Percentiles rank a stretch among this genome's conserved stretches.
These are phyloP conservation scores for Caulochytrium protostelioides DNA, from an alignment of 371 early-diverging fungal genomes.

Conservation along the genomic window DNA sequence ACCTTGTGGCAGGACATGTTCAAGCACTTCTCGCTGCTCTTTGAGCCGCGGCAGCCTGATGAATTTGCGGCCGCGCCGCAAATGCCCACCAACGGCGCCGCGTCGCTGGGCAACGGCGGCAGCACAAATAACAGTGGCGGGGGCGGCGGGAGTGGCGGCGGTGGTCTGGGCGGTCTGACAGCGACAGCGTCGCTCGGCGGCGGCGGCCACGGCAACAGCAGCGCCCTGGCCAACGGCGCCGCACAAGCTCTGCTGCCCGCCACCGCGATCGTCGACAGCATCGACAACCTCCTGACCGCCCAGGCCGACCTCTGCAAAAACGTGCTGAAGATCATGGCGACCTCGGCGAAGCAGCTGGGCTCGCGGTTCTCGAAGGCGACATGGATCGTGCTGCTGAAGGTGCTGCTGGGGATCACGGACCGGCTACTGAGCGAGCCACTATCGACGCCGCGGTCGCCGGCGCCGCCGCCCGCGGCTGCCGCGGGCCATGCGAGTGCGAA, in stretches of 20 bases:
- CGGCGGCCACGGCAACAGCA: no score
- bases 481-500: no score
- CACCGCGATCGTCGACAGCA: neutral
- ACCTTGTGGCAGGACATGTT: constrained; percentile 39
- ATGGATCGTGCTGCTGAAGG: constrained; percentile 52
- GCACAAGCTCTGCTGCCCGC: neutral
- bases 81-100: no score
- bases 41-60: constrained; percentile 25
- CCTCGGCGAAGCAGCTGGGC: constrained; percentile 37
- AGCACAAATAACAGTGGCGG: no score
- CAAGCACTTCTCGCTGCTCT: constrained; percentile 48
- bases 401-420: constrained; percentile 46
- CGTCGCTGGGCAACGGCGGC: no score
- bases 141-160: no score
- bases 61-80: neutral
- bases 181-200: no score
- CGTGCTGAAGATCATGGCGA: constrained; percentile 36
- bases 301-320: constrained; percentile 52
- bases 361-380: constrained; percentile 35
- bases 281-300: neutral
- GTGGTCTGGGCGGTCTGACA: no score
- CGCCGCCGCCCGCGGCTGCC: no score
- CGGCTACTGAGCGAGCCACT: constrained; percentile 35
- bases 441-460: no score
- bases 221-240: neutral